Conservation (phyloP, 371 early-diverging fungal genomes). For the Mucor lusitanicus region DNA sequence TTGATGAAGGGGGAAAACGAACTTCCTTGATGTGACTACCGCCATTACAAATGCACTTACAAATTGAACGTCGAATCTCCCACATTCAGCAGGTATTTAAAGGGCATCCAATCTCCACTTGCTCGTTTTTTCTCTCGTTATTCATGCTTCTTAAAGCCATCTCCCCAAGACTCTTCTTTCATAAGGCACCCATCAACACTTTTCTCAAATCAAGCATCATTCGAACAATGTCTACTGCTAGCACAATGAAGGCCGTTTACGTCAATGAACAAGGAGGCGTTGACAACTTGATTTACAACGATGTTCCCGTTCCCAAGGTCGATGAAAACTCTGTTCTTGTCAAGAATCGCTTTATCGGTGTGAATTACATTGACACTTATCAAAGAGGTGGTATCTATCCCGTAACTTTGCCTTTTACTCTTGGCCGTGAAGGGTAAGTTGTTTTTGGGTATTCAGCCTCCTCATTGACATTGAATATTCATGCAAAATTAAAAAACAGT, state of each 20-base stretch:
- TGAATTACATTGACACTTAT: conserved; percentile 95
- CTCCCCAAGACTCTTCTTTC: background rate
- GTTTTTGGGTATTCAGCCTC: background rate
- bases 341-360: conserved; percentile 74
- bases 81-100: background rate
- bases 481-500: background rate
- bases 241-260: conserved; percentile 74
- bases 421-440: conserved; percentile 75
- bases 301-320: conserved; percentile 53
- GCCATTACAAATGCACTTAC: background rate
- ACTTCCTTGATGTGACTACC: background rate
- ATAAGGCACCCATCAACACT: background rate
- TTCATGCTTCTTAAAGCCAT: background rate
- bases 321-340: conserved; percentile 67
- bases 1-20: background rate
- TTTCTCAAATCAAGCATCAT: background rate
- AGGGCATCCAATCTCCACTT: background rate
- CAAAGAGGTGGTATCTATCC: conserved; percentile 87
- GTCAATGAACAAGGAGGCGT: conserved; percentile 70
- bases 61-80: background rate
- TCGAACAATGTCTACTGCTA: conserved; percentile 34
- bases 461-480: background rate
- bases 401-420: conserved; percentile 65
- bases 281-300: conserved; percentile 64
- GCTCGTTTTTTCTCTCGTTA: background rate